Evolutionary conservation across 2,329 filamentous ascomycete species (phyloP), one percentile per base, ranked within the genome.

Genomic region (Calonectria leucothoes): DNA sequence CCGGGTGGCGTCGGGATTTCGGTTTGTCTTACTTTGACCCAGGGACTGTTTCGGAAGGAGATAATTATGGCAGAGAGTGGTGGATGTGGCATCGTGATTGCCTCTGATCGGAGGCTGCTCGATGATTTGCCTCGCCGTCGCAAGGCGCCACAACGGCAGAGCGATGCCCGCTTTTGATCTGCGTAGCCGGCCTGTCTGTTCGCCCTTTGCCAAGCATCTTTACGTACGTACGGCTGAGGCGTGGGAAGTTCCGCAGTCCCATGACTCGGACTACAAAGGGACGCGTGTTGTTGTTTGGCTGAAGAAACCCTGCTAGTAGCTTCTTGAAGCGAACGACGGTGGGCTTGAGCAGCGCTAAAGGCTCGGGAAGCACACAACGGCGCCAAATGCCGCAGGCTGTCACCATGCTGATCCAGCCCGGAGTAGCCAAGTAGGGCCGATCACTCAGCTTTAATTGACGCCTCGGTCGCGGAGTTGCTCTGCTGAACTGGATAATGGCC

Each of bases 151-250:
- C 55, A 61, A 61, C 55, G 33, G 55, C 23, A 15, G n/a, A 17
- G 51, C 33, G 11, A 61, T 61, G 35, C 33, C 55, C 55, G 55
- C 55, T 61, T 61, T 61, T 61, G 55, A 61, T 61, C 55, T 61
- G 33, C 55, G 25, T 23, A 23, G 25, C 55, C 33, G 33, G 25
- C 17, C n/a, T 27, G 23, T 39, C 15, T 33, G 55, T 7, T 61
- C 59, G 39, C 23, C 17, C 8, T 29, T 14, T 15, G 17, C 27
- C 37, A 48, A 64, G 59, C 12, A 12, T 10, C 27, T 61, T 39
- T 37, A 20, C 33, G 11, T 23, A 23, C 42, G 55, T 61, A 37
- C 37, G 35, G n/a, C 23, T 35, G 25, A 27, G 23, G n/a, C 27
- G 25, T n/a, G 59, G 59, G 39, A 64, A n/a, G 48, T 45, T 42